A percentile compares a stretch with the other conserved stretches of the same genome.
Conservation (phyloP, 371 early-diverging fungal genomes). For the Vairimorpha necatrix region DNA sequence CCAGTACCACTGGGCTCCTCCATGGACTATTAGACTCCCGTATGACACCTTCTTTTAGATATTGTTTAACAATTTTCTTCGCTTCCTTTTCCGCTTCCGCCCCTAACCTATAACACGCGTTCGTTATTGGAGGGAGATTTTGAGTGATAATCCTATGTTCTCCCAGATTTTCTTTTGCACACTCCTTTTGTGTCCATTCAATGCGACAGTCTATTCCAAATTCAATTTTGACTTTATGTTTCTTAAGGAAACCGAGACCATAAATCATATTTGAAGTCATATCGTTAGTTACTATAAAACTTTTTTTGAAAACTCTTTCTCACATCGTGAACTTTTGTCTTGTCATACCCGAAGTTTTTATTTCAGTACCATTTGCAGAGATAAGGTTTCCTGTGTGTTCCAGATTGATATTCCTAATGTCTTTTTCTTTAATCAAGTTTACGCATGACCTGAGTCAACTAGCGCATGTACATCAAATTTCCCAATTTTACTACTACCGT, state of each 20-base stretch:
- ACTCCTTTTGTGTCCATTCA: background rate
- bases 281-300: background rate
- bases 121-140: background rate
- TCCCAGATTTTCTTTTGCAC: background rate
- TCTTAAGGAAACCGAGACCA: background rate
- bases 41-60: slow-evolving; percentile 25
- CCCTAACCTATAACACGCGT: background rate
- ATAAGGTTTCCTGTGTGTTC: background rate
- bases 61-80: slow-evolving; percentile 4
- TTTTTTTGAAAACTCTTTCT: background rate
- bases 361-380: background rate
- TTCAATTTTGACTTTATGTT: background rate
- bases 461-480: background rate
- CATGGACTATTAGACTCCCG: background rate
- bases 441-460: slow-evolving; percentile 2
- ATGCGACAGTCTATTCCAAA: background rate
- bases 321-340: background rate
- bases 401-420: too few species aligned
- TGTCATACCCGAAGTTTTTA: background rate
- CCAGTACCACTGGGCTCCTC: background rate
- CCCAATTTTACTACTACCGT: background rate
- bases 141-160: background rate
- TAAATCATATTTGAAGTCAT: background rate
- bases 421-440: background rate
- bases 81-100: background rate